Evolutionary conservation across 2,329 filamentous ascomycete species (phyloP), one percentile per base, ranked within the genome.

Genomic region (Polytolypa hystricis): DNA sequence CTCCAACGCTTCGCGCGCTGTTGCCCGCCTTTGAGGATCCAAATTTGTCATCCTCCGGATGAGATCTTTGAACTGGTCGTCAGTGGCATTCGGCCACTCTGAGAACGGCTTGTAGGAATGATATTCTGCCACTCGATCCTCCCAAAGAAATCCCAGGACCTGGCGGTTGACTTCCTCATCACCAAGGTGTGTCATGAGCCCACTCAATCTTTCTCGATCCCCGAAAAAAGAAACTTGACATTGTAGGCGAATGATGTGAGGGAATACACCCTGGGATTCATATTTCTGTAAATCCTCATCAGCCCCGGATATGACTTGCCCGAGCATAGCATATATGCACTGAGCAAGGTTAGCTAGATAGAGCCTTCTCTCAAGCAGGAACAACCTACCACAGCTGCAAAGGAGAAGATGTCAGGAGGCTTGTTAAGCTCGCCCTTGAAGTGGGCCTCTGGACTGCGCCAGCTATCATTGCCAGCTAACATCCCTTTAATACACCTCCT

Each of bases 151-250:
- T 5, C 30, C n/a, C 11, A 61, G 45, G 20, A 57, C 20, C 35
- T 53, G 39, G 35, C 46, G 50, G 39, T 49, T 57, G 3, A 45
- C 10, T 41, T 57, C 50, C 17, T 56, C 47, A 33, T 61, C 51
- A 4, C 47, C 45, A 40, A 63, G 40, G 39, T 60, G 53, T 41
- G 33, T 52, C 37, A 58, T 51, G 2, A 68, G 53, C 11, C 56
- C 59, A 16, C 56, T 51, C 21, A 66, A 52, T 23, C 60, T 57
- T 3, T 64, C 48, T 44, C 50, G 49, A 37, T 68, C 58, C 25
- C 57, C 58, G 47, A 69, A 69, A 46, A 61, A 64, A 2, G 65
- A 69, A 12, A 68, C 55, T 42, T 68, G 64, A 23, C 60, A 57
- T 44, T 63, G 56, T 14, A 69, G 47, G 32, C 66, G 62, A 39